Evolutionary conservation across 176 grass and related monocot species (phyloP).

Genomic region (Oryza nivara): DNA sequence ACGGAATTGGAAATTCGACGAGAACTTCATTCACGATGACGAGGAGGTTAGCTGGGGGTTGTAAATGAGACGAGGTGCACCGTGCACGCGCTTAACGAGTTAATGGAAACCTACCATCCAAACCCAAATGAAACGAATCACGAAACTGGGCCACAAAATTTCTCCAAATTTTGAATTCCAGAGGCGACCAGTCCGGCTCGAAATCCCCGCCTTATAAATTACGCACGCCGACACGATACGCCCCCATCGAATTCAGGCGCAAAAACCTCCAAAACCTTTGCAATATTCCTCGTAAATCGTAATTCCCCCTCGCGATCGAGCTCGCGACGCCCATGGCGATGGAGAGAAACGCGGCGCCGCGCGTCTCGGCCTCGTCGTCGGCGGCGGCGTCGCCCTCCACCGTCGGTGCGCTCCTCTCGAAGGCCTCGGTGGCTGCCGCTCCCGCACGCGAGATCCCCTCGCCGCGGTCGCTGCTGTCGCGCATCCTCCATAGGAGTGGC

Average conservation of each 20-base stretch:
- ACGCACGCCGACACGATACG: background rate
- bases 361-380: slow-evolving; percentile 14
- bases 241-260: background rate
- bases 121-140: slow-evolving; percentile 14
- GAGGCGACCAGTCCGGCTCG: background rate
- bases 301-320: background rate
- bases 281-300: background rate
- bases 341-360: slow-evolving; percentile 8
- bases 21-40: background rate
- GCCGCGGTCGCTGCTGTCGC: slow-evolving; percentile 51
- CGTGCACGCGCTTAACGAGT: background rate
- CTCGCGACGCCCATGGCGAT: background rate
- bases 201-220: background rate
- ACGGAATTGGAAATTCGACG: slow-evolving; percentile 10
- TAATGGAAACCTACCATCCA: slow-evolving; percentile 34
- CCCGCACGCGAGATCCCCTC: slow-evolving; percentile 14
- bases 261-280: background rate
- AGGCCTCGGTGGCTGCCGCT: background rate
- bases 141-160: no score
- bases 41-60: background rate
- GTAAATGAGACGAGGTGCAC: slow-evolving; percentile 25
- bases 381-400: slow-evolving; percentile 32
- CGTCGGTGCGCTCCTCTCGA: slow-evolving; percentile 34
- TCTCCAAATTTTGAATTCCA: background rate
- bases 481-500: slow-evolving; percentile 43